Base-by-base conservation (phyloP, 192 early-diverging fungal genomes). In the Coemansia sp. region DNA sequence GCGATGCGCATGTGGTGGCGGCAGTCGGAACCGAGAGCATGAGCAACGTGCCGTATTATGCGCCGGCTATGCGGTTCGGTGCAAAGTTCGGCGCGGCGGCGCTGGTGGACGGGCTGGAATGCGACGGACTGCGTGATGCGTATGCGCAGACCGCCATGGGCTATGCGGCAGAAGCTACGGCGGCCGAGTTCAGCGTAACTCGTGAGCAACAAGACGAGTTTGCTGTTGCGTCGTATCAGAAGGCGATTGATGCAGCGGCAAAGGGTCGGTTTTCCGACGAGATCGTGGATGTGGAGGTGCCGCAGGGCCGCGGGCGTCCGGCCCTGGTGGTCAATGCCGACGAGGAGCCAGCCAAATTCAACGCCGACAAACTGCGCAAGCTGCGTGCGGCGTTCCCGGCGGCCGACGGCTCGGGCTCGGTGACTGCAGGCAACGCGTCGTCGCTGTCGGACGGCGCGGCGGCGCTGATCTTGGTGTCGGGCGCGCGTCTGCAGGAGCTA, bases 381-480 rank as follows among this genome's bases (percentile, higher is more conserved):
- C 84, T 97, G 68, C 89, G 89, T 57, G 92, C 94, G 14, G 92
- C 91, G 11, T 98, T 98, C 83, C 83, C 88, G 51, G 67, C 87
- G 51, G 86, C 83, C 40, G 85, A 86, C 23, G 68, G 72, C 25
- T 20, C 61, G 7, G 96, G 96, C 57, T 91, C 94, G 3, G 94
- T 97, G 49, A 98, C 96, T 25, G 95, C 96, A 10, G 86, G 88
- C 55, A 93, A 93, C 67, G 87, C 91, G 1, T 90, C 89, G 8
- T 86, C 87, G 17, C 81, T 93, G n/a, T 89, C 87, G 12, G 91
- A 93, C 63, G 91, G 91, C 60, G 91, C 84, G 26, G 82, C 89
- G 15, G 91, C 91, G 3, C 61, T 93, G 7, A 82, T 93, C 17
- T 68, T 93, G n/a, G 85, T 90, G 37, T 89, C 86, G 17, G 85